Conservation (phyloP, 208 protist species). For the Leishmania guyanensis region DNA sequence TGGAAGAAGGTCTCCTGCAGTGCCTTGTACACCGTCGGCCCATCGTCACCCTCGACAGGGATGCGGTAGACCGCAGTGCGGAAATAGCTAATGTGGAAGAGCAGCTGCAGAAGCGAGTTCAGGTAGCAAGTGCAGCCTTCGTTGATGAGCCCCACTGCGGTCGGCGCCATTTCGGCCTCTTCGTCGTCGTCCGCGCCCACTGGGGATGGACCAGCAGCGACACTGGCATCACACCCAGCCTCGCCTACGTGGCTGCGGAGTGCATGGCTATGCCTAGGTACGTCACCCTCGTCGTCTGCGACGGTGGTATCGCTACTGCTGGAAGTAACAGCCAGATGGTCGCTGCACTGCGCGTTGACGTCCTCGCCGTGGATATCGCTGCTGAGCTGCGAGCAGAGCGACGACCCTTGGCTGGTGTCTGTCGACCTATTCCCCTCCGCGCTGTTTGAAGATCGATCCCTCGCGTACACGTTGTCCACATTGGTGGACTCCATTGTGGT, state of each 20-base stretch:
- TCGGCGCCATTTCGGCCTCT: not conserved
- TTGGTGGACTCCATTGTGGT: not conserved
- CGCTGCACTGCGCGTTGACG: constrained; percentile 17
- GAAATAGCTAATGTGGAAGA: constrained; percentile 89
- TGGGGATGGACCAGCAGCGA: not conserved
- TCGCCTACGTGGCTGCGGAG: not conserved
- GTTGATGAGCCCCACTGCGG: constrained; percentile 82
- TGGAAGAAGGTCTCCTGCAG: constrained; percentile 88
- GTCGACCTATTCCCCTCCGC: constrained; percentile 11
- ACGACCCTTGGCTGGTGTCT: constrained; percentile 16
- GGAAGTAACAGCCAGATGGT: constrained; percentile 18
- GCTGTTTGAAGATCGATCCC: constrained; percentile 4
- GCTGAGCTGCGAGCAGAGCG: constrained; percentile 13
- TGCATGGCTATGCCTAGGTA: not conserved
- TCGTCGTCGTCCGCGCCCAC: not conserved
- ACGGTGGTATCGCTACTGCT: constrained; percentile 15
- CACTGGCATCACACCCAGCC: not conserved
- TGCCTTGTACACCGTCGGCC: constrained; percentile 52
- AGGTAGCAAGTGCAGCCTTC: constrained; percentile 93
- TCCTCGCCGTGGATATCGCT: constrained; percentile 7
- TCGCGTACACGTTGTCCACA: not conserved
- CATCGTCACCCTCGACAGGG: constrained; percentile 43
- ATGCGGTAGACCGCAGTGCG: constrained; percentile 85
- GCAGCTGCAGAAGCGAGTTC: constrained; percentile 88
- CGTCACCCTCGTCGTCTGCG: not conserved